These are phyloP conservation scores for Chytriomyces sp. DNA, from an alignment of 192 early-diverging fungal genomes.

Conservation along the genomic window DNA sequence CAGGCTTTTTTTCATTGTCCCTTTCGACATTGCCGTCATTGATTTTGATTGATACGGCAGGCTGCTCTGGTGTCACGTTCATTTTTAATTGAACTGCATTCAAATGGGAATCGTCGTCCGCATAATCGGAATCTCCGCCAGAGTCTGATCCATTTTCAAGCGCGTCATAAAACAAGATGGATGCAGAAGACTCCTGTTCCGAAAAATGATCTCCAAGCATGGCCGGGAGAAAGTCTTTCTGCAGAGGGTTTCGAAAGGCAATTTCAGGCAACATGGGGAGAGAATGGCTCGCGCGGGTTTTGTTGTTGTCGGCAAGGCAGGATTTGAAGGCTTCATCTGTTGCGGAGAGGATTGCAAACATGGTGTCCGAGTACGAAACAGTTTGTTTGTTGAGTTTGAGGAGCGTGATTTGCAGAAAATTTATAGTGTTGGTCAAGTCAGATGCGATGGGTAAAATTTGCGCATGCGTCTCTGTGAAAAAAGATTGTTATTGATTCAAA, in stretches of 20 bases:
- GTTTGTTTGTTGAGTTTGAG: not conserved
- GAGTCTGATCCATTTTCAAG: not conserved
- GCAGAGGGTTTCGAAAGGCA: not conserved
- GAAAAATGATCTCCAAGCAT: not conserved
- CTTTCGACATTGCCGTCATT: not conserved
- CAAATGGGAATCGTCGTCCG: not conserved
- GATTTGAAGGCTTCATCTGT: slow-evolving; percentile 47
- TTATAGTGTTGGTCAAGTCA: not conserved
- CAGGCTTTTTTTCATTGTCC: not conserved
- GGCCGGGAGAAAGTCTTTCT: not conserved
- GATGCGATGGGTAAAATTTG: not conserved
- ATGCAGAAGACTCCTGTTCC: not conserved
- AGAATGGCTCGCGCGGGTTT: slow-evolving; percentile 44
- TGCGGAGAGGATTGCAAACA: not conserved
- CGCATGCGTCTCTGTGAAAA: not conserved
- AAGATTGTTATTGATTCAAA: not conserved
- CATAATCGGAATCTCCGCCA: not conserved
- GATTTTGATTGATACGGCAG: too few relatives aligned
- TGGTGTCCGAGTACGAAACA: not conserved
- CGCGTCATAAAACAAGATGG: not conserved
- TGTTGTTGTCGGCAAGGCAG: slow-evolving; percentile 56
- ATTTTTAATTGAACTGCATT: not conserved
- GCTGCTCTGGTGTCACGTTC: not conserved
- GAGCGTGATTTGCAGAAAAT: not conserved
- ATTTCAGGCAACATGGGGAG: not conserved